A percentile compares a stretch with the other conserved stretches of the same genome.
Conservation (phyloP, 2,329 filamentous ascomycete genomes). For the Curvularia verruculosa region DNA sequence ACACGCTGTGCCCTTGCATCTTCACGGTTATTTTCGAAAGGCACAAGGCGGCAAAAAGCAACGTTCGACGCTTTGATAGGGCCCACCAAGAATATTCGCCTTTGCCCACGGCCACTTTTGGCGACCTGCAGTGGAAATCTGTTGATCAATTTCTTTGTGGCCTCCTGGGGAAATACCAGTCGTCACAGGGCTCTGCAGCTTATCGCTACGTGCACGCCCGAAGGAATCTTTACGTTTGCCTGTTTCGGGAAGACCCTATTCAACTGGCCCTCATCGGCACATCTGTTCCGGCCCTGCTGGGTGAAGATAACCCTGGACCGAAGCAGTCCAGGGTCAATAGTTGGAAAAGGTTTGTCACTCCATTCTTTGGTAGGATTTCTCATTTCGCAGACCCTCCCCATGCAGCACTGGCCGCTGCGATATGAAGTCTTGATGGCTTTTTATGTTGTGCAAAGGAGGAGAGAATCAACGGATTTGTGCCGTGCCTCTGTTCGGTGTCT, state of each 20-base stretch:
- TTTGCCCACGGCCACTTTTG: slow-evolving; percentile 4
- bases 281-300: slow-evolving; percentile 16
- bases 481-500: not conserved
- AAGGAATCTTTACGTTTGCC: slow-evolving; percentile 5
- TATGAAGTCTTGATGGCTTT: not conserved
- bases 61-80: slow-evolving; percentile 12
- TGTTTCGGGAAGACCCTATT: slow-evolving; percentile 7
- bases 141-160: slow-evolving; percentile 17
- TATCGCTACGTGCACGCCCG: not conserved
- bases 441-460: not conserved
- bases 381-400: not conserved
- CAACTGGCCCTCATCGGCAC: slow-evolving; percentile 5
- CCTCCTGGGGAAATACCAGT: slow-evolving; percentile 7
- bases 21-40: slow-evolving; percentile 7
- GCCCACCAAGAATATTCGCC: slow-evolving; percentile 10
- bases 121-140: slow-evolving; percentile 12
- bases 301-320: slow-evolving; percentile 6
- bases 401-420: not conserved
- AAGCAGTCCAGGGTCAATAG: not conserved
- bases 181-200: slow-evolving; percentile 5
- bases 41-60: slow-evolving; percentile 16
- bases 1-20: slow-evolving; percentile 4
- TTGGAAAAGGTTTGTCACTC: not conserved
- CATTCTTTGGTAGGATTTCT: not conserved
- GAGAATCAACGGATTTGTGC: not conserved